Percentiles rank a stretch among this genome's conserved stretches.
Evolutionary conservation across 805 yeast species (phyloP).

Genomic region (Kuraishia piskuri): DNA sequence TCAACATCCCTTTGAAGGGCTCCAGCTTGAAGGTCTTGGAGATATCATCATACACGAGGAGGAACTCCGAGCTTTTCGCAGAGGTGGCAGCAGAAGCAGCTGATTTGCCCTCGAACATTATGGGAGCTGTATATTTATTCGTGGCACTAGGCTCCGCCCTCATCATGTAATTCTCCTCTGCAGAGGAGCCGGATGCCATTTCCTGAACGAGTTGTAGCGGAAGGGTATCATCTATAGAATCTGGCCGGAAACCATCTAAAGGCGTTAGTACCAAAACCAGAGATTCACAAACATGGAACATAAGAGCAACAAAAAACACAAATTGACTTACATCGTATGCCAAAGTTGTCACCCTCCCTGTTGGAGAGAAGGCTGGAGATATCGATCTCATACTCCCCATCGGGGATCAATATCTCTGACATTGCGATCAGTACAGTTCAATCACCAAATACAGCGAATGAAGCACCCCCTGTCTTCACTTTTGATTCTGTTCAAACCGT

Average conservation of each 20-base stretch:
- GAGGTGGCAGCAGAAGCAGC: not conserved
- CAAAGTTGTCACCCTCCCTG: slow-evolving; percentile 17
- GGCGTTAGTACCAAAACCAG: not conserved
- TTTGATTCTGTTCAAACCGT: no score
- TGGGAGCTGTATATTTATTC: slow-evolving; percentile 6
- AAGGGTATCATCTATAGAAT: slow-evolving; percentile 17
- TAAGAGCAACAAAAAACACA: not conserved
- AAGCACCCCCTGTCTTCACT: no score
- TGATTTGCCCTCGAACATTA: slow-evolving; percentile 21
- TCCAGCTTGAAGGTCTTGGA: slow-evolving; percentile 18
- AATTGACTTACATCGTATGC: slow-evolving; percentile 19
- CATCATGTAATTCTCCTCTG: slow-evolving; percentile 14
- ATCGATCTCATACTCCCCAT: slow-evolving; percentile 27
- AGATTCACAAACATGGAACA: not conserved
- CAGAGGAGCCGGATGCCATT: not conserved
- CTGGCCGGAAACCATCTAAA: slow-evolving; percentile 23
- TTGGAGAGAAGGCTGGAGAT: slow-evolving; percentile 16
- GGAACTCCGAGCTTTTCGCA: slow-evolving; percentile 12
- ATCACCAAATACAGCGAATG: no score
- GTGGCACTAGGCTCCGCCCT: slow-evolving; percentile 17
- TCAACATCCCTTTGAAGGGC: slow-evolving; percentile 16
- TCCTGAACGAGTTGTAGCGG: slow-evolving; percentile 16
- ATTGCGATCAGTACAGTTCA: not conserved
- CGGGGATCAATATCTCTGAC: slow-evolving; percentile 14
- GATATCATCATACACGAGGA: slow-evolving; percentile 18